A percentile compares a stretch with the other conserved stretches of the same genome.
These are phyloP conservation scores for Emergomyces pasteurianus DNA, from an alignment of 2,329 filamentous ascomycete species.

Conservation along the genomic window DNA sequence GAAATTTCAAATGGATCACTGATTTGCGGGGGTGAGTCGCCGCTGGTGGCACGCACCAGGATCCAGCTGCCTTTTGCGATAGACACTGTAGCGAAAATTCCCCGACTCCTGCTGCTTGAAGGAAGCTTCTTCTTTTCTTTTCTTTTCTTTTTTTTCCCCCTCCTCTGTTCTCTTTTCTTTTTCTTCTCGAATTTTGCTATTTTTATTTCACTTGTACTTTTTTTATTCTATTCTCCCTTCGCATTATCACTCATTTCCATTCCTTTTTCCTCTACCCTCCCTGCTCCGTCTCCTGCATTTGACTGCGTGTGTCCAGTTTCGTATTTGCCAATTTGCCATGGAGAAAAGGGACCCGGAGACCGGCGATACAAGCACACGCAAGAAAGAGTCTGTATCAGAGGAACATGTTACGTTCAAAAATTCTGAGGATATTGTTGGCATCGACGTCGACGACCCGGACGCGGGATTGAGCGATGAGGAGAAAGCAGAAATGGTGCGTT, in stretches of 20 bases:
- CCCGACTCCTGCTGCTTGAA: too few relatives aligned
- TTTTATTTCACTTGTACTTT: background rate
- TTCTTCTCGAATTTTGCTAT: too few relatives aligned
- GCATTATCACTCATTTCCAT: background rate
- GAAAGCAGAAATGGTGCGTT: constrained; percentile 47
- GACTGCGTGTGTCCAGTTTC: background rate
- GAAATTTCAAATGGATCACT: background rate
- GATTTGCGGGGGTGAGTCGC: too few relatives aligned
- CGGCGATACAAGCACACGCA: background rate
- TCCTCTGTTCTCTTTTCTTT: background rate
- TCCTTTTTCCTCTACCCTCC: background rate
- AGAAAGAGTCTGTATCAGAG: background rate
- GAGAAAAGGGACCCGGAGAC: background rate
- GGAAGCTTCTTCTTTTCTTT: too few relatives aligned
- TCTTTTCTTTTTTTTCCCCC: too few relatives aligned
- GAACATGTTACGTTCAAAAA: background rate
- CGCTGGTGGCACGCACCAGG: background rate
- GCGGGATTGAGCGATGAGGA: constrained; percentile 53
- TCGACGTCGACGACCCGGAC: constrained; percentile 42
- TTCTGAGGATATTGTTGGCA: too few relatives aligned
- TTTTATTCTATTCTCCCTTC: background rate
- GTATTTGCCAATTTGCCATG: background rate
- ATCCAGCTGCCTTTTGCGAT: background rate
- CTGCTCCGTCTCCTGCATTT: background rate
- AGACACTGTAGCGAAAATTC: too few relatives aligned